These are phyloP conservation scores for Gentiana dahurica DNA, from an alignment of 257 asterid species.

Conservation along the genomic window DNA sequence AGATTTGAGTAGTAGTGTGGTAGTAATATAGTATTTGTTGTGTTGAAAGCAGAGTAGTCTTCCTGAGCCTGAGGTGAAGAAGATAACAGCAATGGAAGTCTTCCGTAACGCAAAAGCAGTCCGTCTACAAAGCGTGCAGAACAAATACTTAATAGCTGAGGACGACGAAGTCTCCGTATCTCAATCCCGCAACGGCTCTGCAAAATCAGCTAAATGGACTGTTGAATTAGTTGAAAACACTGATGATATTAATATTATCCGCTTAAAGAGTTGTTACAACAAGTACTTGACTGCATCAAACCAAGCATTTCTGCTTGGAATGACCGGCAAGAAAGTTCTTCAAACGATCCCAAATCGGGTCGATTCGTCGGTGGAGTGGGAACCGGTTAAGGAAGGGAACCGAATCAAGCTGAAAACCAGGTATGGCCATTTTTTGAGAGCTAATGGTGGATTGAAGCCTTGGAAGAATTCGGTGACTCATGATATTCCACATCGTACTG, in stretches of 20 bases:
- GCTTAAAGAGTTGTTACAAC: constrained; percentile 28
- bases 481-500: constrained; percentile 77
- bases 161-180: constrained; percentile 31
- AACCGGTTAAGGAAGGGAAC: constrained; percentile 61
- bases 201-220: constrained; percentile 27
- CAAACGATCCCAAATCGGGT: constrained; percentile 60
- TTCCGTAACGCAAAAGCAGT: constrained; percentile 31
- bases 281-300: constrained; percentile 36
- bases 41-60: constrained; percentile 7
- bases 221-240: constrained; percentile 23
- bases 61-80: not conserved
- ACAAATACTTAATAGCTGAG: constrained; percentile 32
- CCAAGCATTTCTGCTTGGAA: constrained; percentile 42
- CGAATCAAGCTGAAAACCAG: constrained; percentile 72
- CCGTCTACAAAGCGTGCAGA: constrained; percentile 21
- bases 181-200: constrained; percentile 27
- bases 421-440: constrained; percentile 80
- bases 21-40: not conserved
- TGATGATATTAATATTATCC: constrained; percentile 20
- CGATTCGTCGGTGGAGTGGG: constrained; percentile 93
- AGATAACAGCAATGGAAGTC: constrained; percentile 24
- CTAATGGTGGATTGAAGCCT: constrained; percentile 86
- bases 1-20: no score
- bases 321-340: constrained; percentile 68
- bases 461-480: constrained; percentile 93